Conservation (phyloP, 257 asterid genomes). For the Solanum rostratum region DNA sequence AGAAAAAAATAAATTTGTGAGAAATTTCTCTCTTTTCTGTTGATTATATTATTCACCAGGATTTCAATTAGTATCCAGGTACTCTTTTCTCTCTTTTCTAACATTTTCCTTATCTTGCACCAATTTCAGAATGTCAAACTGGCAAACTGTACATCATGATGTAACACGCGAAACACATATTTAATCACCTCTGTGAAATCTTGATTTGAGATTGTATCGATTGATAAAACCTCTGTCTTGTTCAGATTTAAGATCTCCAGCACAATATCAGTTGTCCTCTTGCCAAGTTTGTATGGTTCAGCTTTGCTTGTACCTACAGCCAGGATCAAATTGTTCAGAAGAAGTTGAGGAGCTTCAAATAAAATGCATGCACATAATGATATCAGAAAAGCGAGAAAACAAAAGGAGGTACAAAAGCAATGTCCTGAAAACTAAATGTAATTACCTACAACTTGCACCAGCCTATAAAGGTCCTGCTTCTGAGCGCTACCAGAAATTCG, state of each 20-base stretch:
- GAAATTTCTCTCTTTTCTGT: background rate
- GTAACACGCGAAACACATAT: background rate
- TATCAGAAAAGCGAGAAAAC: background rate
- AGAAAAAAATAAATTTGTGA: background rate
- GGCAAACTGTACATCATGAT: background rate
- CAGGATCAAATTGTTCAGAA: conserved; percentile 2
- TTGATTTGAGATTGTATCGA: conserved; percentile 92
- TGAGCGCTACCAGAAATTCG: conserved; percentile 76
- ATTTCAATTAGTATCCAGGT: background rate
- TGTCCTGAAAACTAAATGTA: conserved; percentile 5
- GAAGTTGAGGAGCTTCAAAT: background rate
- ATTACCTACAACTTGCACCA: conserved; percentile 95
- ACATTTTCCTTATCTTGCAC: background rate
- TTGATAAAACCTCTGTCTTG: conserved; percentile 79
- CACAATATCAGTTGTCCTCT: conserved; percentile 62
- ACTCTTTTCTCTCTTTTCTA: background rate
- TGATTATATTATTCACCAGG: background rate
- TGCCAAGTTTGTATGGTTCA: conserved; percentile 88
- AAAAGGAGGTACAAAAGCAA: background rate
- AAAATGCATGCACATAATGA: background rate
- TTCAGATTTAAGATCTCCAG: conserved; percentile 87
- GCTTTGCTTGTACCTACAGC: conserved; percentile 78
- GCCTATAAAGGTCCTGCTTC: conserved; percentile 95
- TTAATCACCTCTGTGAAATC: conserved; percentile 87
- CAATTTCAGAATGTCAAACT: background rate